Conservation (phyloP, 1,139 yeast genomes). For the Scheffersomyces illinoinensis region DNA sequence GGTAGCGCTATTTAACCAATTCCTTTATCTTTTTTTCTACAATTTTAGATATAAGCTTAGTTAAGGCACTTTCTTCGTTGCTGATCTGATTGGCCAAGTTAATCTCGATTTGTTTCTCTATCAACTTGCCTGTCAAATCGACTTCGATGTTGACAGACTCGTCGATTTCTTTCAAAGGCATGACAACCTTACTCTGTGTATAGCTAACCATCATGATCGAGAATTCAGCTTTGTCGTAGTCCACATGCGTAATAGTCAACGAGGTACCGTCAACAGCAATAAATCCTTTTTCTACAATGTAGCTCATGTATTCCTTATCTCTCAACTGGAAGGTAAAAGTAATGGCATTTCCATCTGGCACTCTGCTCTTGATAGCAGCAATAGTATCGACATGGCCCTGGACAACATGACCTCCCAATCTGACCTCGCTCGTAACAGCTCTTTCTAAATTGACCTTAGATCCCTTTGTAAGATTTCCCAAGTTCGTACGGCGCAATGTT, state of each 20-base stretch:
- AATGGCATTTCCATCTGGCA: conserved; percentile 76
- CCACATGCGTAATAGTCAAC: conserved; percentile 82
- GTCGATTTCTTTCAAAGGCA: conserved; percentile 65
- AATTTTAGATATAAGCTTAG: conserved; percentile 46
- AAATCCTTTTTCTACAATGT: conserved; percentile 91
- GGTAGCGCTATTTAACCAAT: background rate
- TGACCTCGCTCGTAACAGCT: conserved; percentile 77
- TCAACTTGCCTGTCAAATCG: conserved; percentile 87
- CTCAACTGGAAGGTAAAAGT: conserved; percentile 72
- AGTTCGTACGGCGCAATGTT: conserved; percentile 77
- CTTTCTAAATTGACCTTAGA: conserved; percentile 82
- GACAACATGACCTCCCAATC: conserved; percentile 96
- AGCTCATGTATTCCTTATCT: conserved; percentile 64
- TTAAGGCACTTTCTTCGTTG: conserved; percentile 39
- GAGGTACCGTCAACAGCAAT: conserved; percentile 92
- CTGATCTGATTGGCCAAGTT: conserved; percentile 56
- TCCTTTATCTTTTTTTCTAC: conserved; percentile 50
- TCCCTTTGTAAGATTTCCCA: conserved; percentile 61
- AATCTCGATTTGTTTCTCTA: conserved; percentile 77
- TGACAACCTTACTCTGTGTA: conserved; percentile 79
- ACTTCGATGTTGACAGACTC: conserved; percentile 86
- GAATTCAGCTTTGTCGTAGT: conserved; percentile 57
- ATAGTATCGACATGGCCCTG: conserved; percentile 97
- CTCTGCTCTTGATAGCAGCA: conserved; percentile 59
- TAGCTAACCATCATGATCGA: conserved; percentile 90